These are phyloP conservation scores for Ganoderma multipileum DNA, from an alignment of 1,284 basidiomycete genomes.

Conservation along the genomic window DNA sequence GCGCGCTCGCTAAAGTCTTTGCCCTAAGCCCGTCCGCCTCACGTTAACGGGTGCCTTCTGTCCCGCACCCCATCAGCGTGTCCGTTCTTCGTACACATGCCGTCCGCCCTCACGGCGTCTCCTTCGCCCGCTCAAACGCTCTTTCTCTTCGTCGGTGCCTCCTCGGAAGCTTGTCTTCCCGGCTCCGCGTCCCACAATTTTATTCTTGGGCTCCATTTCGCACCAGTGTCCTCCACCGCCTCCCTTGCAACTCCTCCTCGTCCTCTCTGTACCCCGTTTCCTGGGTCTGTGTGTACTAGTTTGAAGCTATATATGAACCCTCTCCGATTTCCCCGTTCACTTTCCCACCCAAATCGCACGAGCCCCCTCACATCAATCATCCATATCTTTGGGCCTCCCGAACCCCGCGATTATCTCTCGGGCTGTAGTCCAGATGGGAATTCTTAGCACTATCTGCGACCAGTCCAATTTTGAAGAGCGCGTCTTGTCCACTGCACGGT, in stretches of 20 bases:
- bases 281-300: slow-evolving; percentile 13
- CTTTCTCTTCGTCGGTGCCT: slow-evolving; percentile 19
- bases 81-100: slow-evolving; percentile 8
- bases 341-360: slow-evolving; percentile 16
- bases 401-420: slow-evolving; percentile 1
- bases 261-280: slow-evolving; percentile 9
- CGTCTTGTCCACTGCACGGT: not conserved
- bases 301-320: slow-evolving; percentile 25
- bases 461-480: not conserved
- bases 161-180: slow-evolving; percentile 19
- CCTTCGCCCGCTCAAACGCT: slow-evolving; percentile 14
- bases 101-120: slow-evolving; percentile 6
- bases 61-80: slow-evolving; percentile 24
- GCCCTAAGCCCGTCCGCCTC: slow-evolving; percentile 4
- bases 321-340: slow-evolving; percentile 19
- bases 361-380: slow-evolving; percentile 2
- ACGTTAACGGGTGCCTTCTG: slow-evolving; percentile 7
- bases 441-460: not conserved
- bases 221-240: slow-evolving; percentile 23
- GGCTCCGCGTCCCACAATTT: slow-evolving; percentile 19
- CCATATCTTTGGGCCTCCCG: not conserved
- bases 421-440: not conserved
- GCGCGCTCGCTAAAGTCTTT: not conserved
- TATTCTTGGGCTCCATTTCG: slow-evolving; percentile 20
- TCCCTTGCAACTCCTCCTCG: slow-evolving; percentile 16